phyloP scores from a whole-genome alignment of 768 basidiomycete species.

The Collybia sp. region DNA sequence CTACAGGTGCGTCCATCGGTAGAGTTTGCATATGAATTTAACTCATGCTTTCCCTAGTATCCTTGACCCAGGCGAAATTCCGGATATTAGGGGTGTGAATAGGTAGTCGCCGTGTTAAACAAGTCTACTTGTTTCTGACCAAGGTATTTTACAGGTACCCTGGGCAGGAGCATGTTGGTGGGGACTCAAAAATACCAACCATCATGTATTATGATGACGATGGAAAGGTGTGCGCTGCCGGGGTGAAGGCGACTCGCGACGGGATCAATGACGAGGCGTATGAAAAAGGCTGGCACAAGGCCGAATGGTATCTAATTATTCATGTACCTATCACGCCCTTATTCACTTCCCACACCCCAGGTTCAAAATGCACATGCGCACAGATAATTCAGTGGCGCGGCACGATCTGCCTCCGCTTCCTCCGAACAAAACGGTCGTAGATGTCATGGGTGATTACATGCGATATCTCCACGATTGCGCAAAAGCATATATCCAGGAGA shows the following conservation, averaged over 20 bases:
- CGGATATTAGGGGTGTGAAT: conserved; percentile 32
- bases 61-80: conserved; percentile 26
- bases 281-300: conserved; percentile 38
- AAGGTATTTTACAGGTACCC: conserved; percentile 30
- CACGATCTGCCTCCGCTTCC: conserved; percentile 34
- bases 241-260: conserved; percentile 40
- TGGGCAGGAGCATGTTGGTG: conserved; percentile 38
- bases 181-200: conserved; percentile 45
- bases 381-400: conserved; percentile 13
- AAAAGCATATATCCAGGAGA: conserved; percentile 41
- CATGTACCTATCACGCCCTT: conserved; percentile 6
- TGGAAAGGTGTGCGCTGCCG: conserved; percentile 34
- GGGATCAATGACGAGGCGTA: conserved; percentile 32
- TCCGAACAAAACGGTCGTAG: conserved; percentile 28
- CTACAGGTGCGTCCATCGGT: conserved; percentile 5
- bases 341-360: conserved; percentile 9
- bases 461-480: conserved; percentile 42
- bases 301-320: conserved; percentile 33
- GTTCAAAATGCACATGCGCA: conserved; percentile 35
- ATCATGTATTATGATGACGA: conserved; percentile 39
- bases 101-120: conserved; percentile 11
- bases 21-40: neutral
- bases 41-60: conserved; percentile 15
- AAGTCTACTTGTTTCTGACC: conserved; percentile 8
- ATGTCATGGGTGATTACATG: conserved; percentile 48